phyloP scores from a whole-genome alignment of 495 filamentous ascomycete genomes.

The Glonium stellatum region DNA sequence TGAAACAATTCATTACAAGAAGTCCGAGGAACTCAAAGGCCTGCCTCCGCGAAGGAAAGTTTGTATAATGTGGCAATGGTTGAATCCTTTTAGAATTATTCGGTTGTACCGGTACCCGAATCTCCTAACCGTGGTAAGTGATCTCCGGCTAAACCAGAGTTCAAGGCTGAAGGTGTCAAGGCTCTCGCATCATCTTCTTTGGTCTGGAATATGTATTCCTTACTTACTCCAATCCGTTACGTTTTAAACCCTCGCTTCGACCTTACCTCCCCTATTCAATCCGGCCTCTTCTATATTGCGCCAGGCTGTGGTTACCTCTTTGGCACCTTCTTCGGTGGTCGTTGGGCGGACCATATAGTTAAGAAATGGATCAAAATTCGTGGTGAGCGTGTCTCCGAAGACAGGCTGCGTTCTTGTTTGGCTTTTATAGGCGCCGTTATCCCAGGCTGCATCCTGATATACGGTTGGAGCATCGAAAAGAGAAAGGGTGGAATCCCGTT shows the following conservation, averaged over 20 bases:
- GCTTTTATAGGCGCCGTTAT: slow-evolving; percentile 54
- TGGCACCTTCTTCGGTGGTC: slow-evolving; percentile 64
- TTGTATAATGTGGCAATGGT: slow-evolving; percentile 49
- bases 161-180: slow-evolving; percentile 1
- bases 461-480: slow-evolving; percentile 67
- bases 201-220: slow-evolving; percentile 67
- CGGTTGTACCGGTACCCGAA: slow-evolving; percentile 57
- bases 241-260: slow-evolving; percentile 67
- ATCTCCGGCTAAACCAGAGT: too few relatives aligned
- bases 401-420: slow-evolving; percentile 57
- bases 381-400: slow-evolving; percentile 58
- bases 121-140: slow-evolving; percentile 47
- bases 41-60: slow-evolving; percentile 43
- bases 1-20: slow-evolving; percentile 59
- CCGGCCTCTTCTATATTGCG: slow-evolving; percentile 66
- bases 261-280: slow-evolving; percentile 57
- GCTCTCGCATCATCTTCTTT: slow-evolving; percentile 54
- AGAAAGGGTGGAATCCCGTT: slow-evolving; percentile 58
- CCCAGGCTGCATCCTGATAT: slow-evolving; percentile 60
- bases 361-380: slow-evolving; percentile 56
- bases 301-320: slow-evolving; percentile 63
- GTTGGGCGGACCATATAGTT: slow-evolving; percentile 61
- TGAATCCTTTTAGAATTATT: slow-evolving; percentile 57
- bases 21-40: slow-evolving; percentile 48
- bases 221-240: slow-evolving; percentile 68